A percentile compares a stretch with the other conserved stretches of the same genome.
Evolutionary conservation across 352 stramenopile species (phyloP).

Genomic region (Phytophthora ohioensis): DNA sequence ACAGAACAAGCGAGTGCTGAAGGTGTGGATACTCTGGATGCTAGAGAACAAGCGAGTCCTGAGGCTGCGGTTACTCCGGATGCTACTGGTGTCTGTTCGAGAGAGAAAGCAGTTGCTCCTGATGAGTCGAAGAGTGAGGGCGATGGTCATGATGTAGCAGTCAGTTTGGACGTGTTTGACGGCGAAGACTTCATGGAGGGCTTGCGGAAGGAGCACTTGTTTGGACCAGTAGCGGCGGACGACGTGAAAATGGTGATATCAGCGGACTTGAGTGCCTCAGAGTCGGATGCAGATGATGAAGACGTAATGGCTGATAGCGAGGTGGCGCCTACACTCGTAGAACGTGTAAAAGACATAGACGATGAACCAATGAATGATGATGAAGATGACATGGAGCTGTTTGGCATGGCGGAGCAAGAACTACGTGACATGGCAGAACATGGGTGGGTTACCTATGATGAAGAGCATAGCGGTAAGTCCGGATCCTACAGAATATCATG

Average conservation of each 20-base stretch:
- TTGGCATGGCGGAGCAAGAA: too few species aligned
- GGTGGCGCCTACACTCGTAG: too few species aligned
- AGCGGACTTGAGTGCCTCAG: background rate
- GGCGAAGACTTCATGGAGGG: background rate
- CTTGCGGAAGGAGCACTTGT: background rate
- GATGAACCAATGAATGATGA: too few species aligned
- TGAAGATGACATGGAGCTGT: too few species aligned
- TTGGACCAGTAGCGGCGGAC: background rate
- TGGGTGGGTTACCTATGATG: too few species aligned
- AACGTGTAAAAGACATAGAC: too few species aligned
- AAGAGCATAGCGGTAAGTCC: too few species aligned
- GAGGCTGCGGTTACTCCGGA: background rate
- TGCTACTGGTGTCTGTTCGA: background rate
- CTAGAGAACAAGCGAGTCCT: background rate
- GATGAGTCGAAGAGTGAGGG: background rate
- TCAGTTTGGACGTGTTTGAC: conserved; percentile 7
- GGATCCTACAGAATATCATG: too few species aligned
- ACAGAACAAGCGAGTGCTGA: background rate
- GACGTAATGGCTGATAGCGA: background rate
- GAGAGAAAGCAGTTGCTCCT: background rate
- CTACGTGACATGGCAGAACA: too few species aligned
- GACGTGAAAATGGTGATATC: background rate
- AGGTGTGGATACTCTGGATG: background rate
- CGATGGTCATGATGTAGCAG: background rate
- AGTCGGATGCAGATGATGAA: background rate